These are phyloP conservation scores for Blastocystis sp. DNA, from an alignment of 352 stramenopile genomes.

Conservation along the genomic window DNA sequence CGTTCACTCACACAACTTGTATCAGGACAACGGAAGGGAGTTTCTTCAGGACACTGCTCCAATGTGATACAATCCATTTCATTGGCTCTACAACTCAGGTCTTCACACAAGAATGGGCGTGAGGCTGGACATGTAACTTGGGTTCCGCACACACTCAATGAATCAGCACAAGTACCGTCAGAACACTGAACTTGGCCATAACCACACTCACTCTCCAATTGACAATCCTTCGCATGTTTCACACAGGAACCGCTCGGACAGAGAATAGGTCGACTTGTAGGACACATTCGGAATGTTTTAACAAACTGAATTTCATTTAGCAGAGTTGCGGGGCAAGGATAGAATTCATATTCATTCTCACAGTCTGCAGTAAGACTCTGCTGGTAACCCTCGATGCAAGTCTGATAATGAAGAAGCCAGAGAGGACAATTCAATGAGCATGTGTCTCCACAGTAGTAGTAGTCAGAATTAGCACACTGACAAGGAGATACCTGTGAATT, in stretches of 20 bases:
- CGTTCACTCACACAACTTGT: slow-evolving; percentile 13
- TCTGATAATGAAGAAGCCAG: background rate
- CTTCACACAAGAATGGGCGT: slow-evolving; percentile 8
- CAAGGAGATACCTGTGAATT: too few species aligned
- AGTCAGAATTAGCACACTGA: background rate
- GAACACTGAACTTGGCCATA: slow-evolving; percentile 36
- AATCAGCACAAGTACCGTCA: slow-evolving; percentile 29
- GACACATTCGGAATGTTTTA: background rate
- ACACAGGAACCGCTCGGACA: slow-evolving; percentile 23
- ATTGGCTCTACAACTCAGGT: slow-evolving; percentile 15
- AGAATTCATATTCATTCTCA: slow-evolving; percentile 9
- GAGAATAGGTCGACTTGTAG: background rate
- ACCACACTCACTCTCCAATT: background rate
- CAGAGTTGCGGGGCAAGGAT: slow-evolving; percentile 7
- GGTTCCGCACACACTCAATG: background rate
- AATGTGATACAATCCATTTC: slow-evolving; percentile 19
- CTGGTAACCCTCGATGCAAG: slow-evolving; percentile 9
- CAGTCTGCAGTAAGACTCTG: background rate
- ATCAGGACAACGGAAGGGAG: slow-evolving; percentile 56
- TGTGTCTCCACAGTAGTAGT: background rate
- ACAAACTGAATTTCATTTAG: background rate
- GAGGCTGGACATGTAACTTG: slow-evolving; percentile 9
- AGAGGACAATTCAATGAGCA: slow-evolving; percentile 1
- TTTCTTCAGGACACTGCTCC: slow-evolving; percentile 14
- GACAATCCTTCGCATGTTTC: background rate